Evolutionary conservation across 1,284 basidiomycete species (phyloP), one percentile per base, ranked within the genome.

Genomic region (Ganoderma sinense): DNA sequence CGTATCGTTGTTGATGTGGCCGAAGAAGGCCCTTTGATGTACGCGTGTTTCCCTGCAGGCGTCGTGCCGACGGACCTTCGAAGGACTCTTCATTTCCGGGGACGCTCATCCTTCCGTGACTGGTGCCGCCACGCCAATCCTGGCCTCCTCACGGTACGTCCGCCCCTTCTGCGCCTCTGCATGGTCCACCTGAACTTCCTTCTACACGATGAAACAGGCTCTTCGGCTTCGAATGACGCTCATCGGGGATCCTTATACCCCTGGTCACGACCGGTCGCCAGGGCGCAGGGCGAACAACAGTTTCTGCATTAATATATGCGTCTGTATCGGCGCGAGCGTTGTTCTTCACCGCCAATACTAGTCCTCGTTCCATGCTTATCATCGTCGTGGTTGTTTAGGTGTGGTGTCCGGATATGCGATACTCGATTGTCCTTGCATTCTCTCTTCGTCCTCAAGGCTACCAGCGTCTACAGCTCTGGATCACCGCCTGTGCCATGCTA

Each of bases 351-450:
- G 39, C 59, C 59, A 61, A 61, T 43, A 29, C 36, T 23, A 14
- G 6, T 7, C 59, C 59, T 23, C 59, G 26, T 4, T 67, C 11
- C 61, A 41, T 63, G 66, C 66, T 56, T 58, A 67, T 63, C 66
- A 67, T 67, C 62, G 64, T 31, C 59, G 4, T 18, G 40, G 59
- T 61, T 39, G 59, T n/a, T 23, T 40, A 23, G 36, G 33, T 23
- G 56, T 41, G 20, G 39, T 23, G 39, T 61, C 23, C 40, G 43
- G 59, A 26, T 40, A 14, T 23, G 33, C 67, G 56, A 68, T 48
- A 56, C 41, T 68, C 67, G 62, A 51, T 60, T 59, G 62, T 51
- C 62, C 62, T 68, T 51, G 67, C 62, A 64, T 64, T 68, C 55
- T 64, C 56, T 55, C 62, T 64, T 55, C 67, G 59, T 62, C 60